These are phyloP conservation scores for Candida buenavistaensis DNA, from an alignment of 1,139 yeast genomes.

Conservation along the genomic window DNA sequence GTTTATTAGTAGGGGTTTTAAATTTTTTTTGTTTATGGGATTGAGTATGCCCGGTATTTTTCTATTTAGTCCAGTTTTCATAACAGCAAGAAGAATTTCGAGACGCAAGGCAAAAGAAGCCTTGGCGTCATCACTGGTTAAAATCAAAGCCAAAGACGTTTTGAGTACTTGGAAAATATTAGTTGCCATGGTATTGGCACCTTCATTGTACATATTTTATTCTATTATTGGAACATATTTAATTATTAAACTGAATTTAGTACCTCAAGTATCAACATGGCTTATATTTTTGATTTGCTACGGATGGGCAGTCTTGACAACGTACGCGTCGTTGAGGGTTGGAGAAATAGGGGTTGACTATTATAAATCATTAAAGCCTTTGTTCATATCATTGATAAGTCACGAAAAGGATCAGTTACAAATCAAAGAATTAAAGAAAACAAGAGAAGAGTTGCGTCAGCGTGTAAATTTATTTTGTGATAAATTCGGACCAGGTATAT, in stretches of 20 bases:
- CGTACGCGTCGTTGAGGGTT: constrained; percentile 42
- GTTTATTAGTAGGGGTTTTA: constrained; percentile 29
- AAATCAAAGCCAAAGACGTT: constrained; percentile 47
- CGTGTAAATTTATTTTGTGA: constrained; percentile 70
- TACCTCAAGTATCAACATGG: constrained; percentile 8
- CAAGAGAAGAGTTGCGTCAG: constrained; percentile 53
- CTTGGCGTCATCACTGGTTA: constrained; percentile 42
- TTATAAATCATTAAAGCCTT: constrained; percentile 40
- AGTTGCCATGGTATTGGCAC: constrained; percentile 47
- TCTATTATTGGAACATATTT: constrained; percentile 38
- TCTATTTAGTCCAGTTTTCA: constrained; percentile 47
- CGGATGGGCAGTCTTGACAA: constrained; percentile 42
- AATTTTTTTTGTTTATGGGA: constrained; percentile 33
- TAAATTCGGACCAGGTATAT: constrained; percentile 72
- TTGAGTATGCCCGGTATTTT: constrained; percentile 44
- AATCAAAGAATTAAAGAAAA: constrained; percentile 54
- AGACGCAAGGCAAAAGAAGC: constrained; percentile 41
- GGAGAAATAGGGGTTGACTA: constrained; percentile 46
- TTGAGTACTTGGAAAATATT: constrained; percentile 49
- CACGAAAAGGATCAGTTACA: constrained; percentile 37
- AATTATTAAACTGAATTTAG: constrained; percentile 21
- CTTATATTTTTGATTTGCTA: constrained; percentile 34
- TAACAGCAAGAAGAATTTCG: constrained; percentile 36
- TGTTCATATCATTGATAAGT: constrained; percentile 39
- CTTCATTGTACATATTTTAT: constrained; percentile 42